phyloP scores from a whole-genome alignment of 805 yeast genomes.

The Candida sphagnicola region DNA sequence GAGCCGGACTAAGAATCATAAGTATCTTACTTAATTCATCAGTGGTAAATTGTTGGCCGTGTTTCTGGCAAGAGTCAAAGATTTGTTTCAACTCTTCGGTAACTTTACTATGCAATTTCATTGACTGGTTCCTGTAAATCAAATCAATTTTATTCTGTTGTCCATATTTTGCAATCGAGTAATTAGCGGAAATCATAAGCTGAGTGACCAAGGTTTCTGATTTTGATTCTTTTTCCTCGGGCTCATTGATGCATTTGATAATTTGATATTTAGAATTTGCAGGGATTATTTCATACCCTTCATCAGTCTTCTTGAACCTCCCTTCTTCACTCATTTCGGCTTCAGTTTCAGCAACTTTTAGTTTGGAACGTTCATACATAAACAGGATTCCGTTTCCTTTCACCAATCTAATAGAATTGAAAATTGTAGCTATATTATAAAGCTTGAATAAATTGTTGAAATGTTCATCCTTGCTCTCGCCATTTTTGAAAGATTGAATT shows the following conservation, averaged over 20 bases:
- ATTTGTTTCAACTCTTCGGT: conserved; percentile 20
- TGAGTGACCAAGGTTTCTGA: conserved; percentile 74
- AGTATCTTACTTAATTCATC: conserved; percentile 42
- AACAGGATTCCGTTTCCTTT: conserved; percentile 3
- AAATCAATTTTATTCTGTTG: conserved; percentile 44
- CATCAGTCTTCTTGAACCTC: conserved; percentile 4
- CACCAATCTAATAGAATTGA: conserved; percentile 19
- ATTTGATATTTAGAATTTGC: conserved; percentile 12
- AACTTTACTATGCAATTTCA: conserved; percentile 21
- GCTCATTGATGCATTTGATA: conserved; percentile 10
- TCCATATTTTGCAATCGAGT: conserved; percentile 51
- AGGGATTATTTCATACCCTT: conserved; percentile 14
- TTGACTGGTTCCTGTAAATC: conserved; percentile 40
- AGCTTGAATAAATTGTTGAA: conserved; percentile 24
- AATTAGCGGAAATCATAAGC: conserved; percentile 77
- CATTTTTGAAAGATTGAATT: conserved; percentile 8
- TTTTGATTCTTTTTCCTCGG: conserved; percentile 26
- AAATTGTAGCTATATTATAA: conserved; percentile 20
- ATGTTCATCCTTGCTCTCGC: conserved; percentile 14
- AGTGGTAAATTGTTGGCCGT: conserved; percentile 18
- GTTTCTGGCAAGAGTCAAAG: conserved; percentile 15
- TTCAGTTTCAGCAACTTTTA: neutral
- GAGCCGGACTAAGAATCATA: conserved; percentile 50
- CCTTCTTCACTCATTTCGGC: neutral
- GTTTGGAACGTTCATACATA: neutral